Percentiles rank a stretch among this genome's conserved stretches.
phyloP scores from a whole-genome alignment of 345 rosid genomes.

The Psidium guajava region DNA sequence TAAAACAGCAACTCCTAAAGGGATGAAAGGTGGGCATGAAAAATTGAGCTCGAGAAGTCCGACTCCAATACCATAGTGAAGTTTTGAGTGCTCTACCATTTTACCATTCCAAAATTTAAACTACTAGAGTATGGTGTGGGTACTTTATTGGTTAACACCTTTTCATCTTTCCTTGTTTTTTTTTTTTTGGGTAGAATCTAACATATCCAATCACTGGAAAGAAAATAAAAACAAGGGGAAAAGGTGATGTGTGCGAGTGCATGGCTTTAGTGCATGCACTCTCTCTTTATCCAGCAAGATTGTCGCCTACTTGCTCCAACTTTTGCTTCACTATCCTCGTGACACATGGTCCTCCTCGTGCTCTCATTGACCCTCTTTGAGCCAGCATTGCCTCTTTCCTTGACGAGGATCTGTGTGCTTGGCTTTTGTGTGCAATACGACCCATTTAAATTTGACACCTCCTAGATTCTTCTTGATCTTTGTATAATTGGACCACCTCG shows the following conservation, averaged over 20 bases:
- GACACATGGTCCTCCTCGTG: constrained; percentile 1
- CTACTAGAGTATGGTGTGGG: neutral
- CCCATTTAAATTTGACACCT: neutral
- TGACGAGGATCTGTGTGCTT: neutral
- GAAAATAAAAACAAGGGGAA: neutral
- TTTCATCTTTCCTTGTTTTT: too few relatives aligned
- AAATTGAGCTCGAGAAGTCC: neutral
- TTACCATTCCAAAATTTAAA: neutral
- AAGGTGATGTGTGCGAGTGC: neutral
- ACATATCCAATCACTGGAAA: too few relatives aligned
- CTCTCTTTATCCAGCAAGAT: neutral
- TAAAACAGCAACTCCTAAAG: neutral
- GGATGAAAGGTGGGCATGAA: neutral
- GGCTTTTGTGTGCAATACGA: neutral
- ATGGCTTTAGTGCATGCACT: neutral
- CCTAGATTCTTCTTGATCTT: neutral
- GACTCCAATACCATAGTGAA: neutral
- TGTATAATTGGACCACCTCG: neutral
- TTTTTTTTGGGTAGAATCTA: too few relatives aligned
- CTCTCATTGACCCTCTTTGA: neutral
- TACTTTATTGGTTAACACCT: too few relatives aligned
- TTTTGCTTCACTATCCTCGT: neutral
- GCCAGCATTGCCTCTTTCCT: neutral
- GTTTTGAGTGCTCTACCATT: neutral
- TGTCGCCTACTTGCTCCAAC: neutral